Evolutionary conservation across 306 rosid genomes (phyloP).

Genomic region (Cucumis hystrix): DNA sequence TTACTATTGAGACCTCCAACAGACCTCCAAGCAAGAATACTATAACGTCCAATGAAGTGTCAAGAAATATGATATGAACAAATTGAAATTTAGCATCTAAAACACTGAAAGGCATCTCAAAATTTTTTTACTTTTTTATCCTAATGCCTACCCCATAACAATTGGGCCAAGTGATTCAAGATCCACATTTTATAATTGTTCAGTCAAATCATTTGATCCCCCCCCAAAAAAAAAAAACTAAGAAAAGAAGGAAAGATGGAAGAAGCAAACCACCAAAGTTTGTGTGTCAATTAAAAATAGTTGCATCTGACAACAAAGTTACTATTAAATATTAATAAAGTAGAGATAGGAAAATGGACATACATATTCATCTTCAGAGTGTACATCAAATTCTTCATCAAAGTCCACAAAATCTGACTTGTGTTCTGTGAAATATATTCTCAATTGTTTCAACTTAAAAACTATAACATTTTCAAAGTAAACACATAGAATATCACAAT

Average conservation of each 20-base stretch:
- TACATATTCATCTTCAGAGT: conserved; percentile 25
- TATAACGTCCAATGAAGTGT: not conserved
- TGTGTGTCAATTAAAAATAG: not conserved
- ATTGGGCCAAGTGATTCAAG: too few relatives aligned
- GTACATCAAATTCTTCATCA: conserved; percentile 12
- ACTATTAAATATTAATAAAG: not conserved
- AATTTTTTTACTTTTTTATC: too few relatives aligned
- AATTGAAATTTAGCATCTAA: not conserved
- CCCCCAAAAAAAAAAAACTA: too few relatives aligned
- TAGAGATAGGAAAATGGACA: conserved; percentile 9
- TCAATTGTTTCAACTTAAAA: conserved; percentile 7
- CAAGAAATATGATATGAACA: not conserved
- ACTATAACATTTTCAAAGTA: not conserved
- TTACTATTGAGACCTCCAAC: not conserved
- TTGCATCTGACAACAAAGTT: not conserved
- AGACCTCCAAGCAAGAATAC: not conserved
- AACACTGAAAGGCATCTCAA: not conserved
- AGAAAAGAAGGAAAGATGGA: not conserved
- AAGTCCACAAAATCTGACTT: conserved; percentile 26
- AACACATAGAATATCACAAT: conserved; percentile 2
- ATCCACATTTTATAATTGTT: too few relatives aligned
- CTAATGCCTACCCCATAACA: too few relatives aligned
- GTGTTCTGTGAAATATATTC: conserved; percentile 24
- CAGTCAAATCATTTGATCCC: too few relatives aligned
- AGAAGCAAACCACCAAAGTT: not conserved